Evolutionary conservation across 163 green algal species (phyloP), one percentile per base, ranked within the genome.

Genomic region (Picocystis sp.): DNA sequence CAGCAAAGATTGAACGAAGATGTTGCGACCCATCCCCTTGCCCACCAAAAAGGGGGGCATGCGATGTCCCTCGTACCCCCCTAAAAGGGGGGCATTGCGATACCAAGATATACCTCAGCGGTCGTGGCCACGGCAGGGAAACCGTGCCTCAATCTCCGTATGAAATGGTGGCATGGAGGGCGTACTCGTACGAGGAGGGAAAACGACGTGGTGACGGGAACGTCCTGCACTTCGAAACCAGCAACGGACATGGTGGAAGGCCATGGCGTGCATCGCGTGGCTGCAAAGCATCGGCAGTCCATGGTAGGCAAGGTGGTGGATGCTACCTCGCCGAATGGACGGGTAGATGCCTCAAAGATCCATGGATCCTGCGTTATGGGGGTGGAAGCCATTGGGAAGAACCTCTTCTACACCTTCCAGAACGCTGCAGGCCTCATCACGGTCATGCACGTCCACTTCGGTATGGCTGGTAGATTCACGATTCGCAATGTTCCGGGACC

Each of bases 361-460:
- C 33, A 69, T 44, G 49, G 53, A 15, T 55, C 67, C 22, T 47
- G 38, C 12, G 60, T 81, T 35, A 22, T 22, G 14, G 56, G 76
- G 9, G 83, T 89, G 21, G 81, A 93, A 51, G 70, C 80, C 8
- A 77, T 87, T 49, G 79, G 82, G 46, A 93, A 93, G 65, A 89
- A 93, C 53, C 65, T 93, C 22, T 90, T 91, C 56, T 93, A 93
- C 60, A 87, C 88, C 51, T 93, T 87, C 57, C 66, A 65, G 6
- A 42, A 56, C 9, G 22, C 12, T n/a, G 35, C 1, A 43, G 41
- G 45, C 21, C n/a, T n/a, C 13, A 48, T 59, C 17, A 64, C 76
- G 11, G 72, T 89, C 15, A 44, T 88, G 42, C 77, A 85, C 57
- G 58, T 91, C 6, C 82, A 93, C 62, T 93, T 93, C 68, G 82